These are phyloP conservation scores for Nyssa sinensis DNA, from an alignment of 148 eudicot genomes.

Conservation along the genomic window DNA sequence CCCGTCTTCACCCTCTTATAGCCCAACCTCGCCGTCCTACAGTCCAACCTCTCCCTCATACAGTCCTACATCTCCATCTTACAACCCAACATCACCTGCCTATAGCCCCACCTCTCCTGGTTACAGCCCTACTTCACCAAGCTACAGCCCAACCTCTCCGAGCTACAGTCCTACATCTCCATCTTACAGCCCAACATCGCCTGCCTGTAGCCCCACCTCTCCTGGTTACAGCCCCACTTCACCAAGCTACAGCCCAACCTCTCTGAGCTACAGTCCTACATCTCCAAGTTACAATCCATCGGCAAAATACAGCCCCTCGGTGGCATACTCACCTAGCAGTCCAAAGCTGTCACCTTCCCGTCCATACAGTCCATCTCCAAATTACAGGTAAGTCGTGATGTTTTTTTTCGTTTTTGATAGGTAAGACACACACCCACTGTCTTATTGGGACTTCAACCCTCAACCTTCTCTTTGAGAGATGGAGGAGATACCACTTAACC, in stretches of 20 bases:
- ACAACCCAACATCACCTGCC: background rate
- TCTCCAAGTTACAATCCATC: background rate
- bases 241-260: background rate
- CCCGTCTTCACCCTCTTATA: slow-evolving; percentile 37
- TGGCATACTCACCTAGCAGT: slow-evolving; percentile 54
- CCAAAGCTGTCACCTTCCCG: slow-evolving; percentile 50
- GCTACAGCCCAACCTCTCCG: background rate
- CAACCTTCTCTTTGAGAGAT: no score
- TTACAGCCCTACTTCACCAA: background rate
- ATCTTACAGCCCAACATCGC: background rate
- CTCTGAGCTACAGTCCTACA: background rate
- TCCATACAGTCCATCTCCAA: slow-evolving; percentile 52
- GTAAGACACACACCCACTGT: no score
- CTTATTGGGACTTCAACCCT: no score
- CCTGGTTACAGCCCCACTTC: background rate
- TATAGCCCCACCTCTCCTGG: background rate
- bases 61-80: background rate
- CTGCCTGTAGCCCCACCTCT: background rate
- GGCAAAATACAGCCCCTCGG: slow-evolving; percentile 49
- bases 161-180: background rate
- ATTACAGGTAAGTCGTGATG: slow-evolving; percentile 36
- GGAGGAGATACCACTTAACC: no score
- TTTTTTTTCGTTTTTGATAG: no score
- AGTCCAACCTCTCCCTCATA: background rate
- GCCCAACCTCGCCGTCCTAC: background rate